Conservation (phyloP, 2,329 filamentous ascomycete species). For the Juglanconis sp. region DNA sequence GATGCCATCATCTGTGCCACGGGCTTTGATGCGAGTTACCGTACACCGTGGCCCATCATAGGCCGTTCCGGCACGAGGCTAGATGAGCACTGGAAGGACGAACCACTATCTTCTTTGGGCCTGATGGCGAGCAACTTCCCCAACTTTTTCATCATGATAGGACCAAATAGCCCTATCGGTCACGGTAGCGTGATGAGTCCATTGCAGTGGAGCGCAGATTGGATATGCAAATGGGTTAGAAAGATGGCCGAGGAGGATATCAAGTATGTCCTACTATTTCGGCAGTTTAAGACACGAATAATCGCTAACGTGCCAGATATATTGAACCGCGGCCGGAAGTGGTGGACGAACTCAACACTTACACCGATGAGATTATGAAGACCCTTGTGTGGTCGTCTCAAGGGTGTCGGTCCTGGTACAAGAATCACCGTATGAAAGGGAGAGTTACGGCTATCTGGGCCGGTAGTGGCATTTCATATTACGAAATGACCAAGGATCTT, state of each 20-base stretch:
- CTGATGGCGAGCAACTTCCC: slow-evolving; percentile 60
- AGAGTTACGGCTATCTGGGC: slow-evolving; percentile 12
- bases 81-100: slow-evolving; percentile 51
- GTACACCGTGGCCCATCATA: slow-evolving; percentile 56
- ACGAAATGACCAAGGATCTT: slow-evolving; percentile 5
- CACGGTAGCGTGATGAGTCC: slow-evolving; percentile 2
- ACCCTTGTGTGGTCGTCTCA: slow-evolving; percentile 9
- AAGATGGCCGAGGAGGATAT: slow-evolving; percentile 14
- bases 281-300: no score
- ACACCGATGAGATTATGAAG: slow-evolving; percentile 14
- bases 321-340: slow-evolving; percentile 11
- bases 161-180: slow-evolving; percentile 4
- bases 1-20: slow-evolving; percentile 65
- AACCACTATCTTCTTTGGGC: slow-evolving; percentile 64
- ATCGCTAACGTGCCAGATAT: not conserved
- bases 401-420: slow-evolving; percentile 12
- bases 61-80: slow-evolving; percentile 49
- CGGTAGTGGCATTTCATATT: not conserved
- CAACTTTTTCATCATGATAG: slow-evolving; percentile 47
- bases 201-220: slow-evolving; percentile 9
- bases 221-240: slow-evolving; percentile 4
- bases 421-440: slow-evolving; percentile 11
- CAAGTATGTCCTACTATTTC: not conserved
- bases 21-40: slow-evolving; percentile 56
- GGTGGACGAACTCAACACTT: slow-evolving; percentile 3